Base-by-base conservation (phyloP, 257 asterid species). In the Voacanga thouarsii region DNA sequence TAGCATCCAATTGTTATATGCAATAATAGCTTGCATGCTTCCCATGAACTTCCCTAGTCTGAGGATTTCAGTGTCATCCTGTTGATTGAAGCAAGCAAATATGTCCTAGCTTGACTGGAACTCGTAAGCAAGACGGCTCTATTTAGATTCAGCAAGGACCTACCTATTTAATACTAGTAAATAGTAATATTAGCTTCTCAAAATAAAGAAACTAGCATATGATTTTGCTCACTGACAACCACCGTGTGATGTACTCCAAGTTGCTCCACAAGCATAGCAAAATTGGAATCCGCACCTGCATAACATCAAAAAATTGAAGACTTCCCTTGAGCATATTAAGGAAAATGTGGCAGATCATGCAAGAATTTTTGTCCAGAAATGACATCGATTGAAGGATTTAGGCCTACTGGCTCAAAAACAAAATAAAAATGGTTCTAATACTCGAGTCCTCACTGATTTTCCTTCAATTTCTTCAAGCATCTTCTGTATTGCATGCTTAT, bases 231-330 rank as follows among this genome's bases (percentile, higher is more conserved):
- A 65, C 14, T 16, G 71, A 77, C 88, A 82, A 59, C 85, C 80
- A 24, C 82, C 85, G 76, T 84, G 89, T 53, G 41, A 59, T 1
- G 71, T 43, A 80, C 64, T 79, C 86, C 87, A 89, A 8, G 50
- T 19, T 60, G 3, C 65, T 59, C 93, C 91, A 76, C 93, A 87
- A 4, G 82, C 79, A 78, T 89, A 87, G 86, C 90, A 89, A 75
- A 89, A 87, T 5, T 87, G 56, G 74, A 80, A 77, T 33, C 80
- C 60, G 44, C 91, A 89, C 86, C 93, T 88, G 75, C 66, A 64
- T 26, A 43, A 45, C 77, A 24, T 49, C 24, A 12, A 50, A 53
- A 11, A 37, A 43, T 15, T 39, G 24, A 7, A 41, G 24, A 19
- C 19, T 19, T 55, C 61, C 26, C 12, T 2, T 37, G 12, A 33